Evolutionary conservation across 495 filamentous ascomycete species (phyloP), one percentile per base, ranked within the genome.

Genomic region (Aspergillus funiculosus): DNA sequence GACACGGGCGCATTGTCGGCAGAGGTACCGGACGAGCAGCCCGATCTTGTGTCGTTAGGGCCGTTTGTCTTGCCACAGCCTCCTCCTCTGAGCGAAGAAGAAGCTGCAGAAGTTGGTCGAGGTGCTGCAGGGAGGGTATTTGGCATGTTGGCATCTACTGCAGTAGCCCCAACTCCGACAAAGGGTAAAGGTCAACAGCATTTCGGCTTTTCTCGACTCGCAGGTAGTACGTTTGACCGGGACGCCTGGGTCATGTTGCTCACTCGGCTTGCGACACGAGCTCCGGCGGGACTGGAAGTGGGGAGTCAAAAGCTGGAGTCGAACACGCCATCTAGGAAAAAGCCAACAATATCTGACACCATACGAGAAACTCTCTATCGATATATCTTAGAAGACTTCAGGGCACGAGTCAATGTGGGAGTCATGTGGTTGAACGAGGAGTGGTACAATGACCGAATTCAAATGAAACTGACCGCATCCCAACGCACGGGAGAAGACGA

Each of bases 351-450:
- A 5, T 75, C 74, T 29, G 76, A 87, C 52, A 65, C 73, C 2
- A 87, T 96, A 42, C 79, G 92, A 14, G 85, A 95, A 52, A 75
- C 76, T 11, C 69, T 98, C 5, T 90, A 84, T 64, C 74, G 74
- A 15, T 95, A 91, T 63, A 76, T 97, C 29, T 72, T 95, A 17
- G 86, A 89, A 46, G 92, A 99, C 64, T 99, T 94, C 64, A 78
- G 89, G 25, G 79, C 76, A 28, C 80, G 91, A 17, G 86, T 97
- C 43, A 89, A 88, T 44, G 75, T 89, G 26, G 90, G 87, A 2
- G 83, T 95, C 41, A 77, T 81, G 13, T 99, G 92, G 92, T 72
- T 97, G 19, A 90, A 84, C 55, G 92, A 99, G 63, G 92, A 99
- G 65, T 99, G 91, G 91, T 97, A 94, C 66, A 92, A 88, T 58